A percentile compares a stretch with the other conserved stretches of the same genome.
These are phyloP conservation scores for Tillandsia leiboldiana DNA, from an alignment of 176 grass and related monocot species.

Conservation along the genomic window DNA sequence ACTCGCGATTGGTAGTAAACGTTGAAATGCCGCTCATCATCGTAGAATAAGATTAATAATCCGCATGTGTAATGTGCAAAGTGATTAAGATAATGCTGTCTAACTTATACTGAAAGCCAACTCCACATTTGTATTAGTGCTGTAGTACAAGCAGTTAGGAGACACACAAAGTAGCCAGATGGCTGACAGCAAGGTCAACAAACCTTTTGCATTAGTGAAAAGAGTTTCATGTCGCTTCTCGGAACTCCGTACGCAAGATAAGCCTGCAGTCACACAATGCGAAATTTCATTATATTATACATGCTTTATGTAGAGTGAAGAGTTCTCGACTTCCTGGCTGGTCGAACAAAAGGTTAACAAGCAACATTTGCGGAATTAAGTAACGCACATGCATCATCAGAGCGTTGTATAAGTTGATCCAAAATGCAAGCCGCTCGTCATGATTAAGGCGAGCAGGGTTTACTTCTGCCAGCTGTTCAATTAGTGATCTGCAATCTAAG, in stretches of 20 bases:
- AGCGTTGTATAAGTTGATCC: conserved; percentile 95
- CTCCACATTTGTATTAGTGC: no score
- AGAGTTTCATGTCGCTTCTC: conserved; percentile 72
- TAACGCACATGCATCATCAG: conserved; percentile 81
- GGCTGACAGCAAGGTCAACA: not conserved
- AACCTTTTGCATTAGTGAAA: conserved; percentile 96
- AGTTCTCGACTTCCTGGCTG: no score
- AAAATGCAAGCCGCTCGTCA: conserved; percentile 75
- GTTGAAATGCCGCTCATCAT: not conserved
- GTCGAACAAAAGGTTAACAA: not conserved
- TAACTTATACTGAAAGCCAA: no score
- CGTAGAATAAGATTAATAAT: not conserved
- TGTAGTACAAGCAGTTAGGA: no score
- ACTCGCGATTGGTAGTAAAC: not conserved
- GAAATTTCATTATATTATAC: not conserved
- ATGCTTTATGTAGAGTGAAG: no score
- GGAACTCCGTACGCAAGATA: conserved; percentile 98
- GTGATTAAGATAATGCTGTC: not conserved
- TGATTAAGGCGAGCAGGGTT: conserved; percentile 60
- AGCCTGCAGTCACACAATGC: conserved; percentile 30
- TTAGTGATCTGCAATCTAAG: conserved; percentile 49
- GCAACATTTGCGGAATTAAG: conserved; percentile 1
- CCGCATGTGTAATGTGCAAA: not conserved
- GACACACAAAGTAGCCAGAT: no score
- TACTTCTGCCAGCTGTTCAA: conserved; percentile 86